Evolutionary conservation across 768 basidiomycete species (phyloP), one percentile per base, ranked within the genome.

Genomic region (Lactarius indigo): DNA sequence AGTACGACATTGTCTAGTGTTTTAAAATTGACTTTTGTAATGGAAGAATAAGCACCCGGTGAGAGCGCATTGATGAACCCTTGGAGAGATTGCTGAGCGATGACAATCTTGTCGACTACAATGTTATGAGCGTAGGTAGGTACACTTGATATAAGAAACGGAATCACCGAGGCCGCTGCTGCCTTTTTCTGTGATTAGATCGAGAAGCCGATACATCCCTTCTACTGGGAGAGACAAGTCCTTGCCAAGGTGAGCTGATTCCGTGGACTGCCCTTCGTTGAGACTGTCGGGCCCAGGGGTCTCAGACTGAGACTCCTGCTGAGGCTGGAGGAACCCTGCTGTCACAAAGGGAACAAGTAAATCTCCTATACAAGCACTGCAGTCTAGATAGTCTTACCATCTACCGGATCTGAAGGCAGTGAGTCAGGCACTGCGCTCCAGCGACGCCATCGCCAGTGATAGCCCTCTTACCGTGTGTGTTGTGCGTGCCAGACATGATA

Each of bases 31-130:
- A 88, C 82, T 65, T 80, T 83, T 2, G 83, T 86, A 57, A 86
- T 75, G 0, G 84, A 83, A 1, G 70, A 66, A 70, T 85, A 87
- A 7, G 87, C 81, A 1, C 83, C 81, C 0, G 86, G 84, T 42
- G 71, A 77, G 9, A 86, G 54, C n/a, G 70, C 72, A 59, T 87
- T 83, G 69, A 85, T 79, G 57, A 87, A 81, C 2, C 75, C 67
- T 66, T 76, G 75, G 12, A 88, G 74, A 3, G 84, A 81, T 4
- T 79, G 74, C 71, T 86, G 84, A 3, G 78, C 76, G 35, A 88
- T 88, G 73, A 88, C 82, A 35, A 88, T 80, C 71, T 88, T 87
- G 69, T 87, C 85, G 44, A 86, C 86, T 85, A 23, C 9, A 58
- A 47, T 30, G n/a, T 18, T n/a, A 13, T 67, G 20, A 67, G 58